Percentiles rank a stretch among this genome's conserved stretches.
These are phyloP conservation scores for Plenodomus tracheiphilus DNA, from an alignment of 2,329 filamentous ascomycete species.

Conservation along the genomic window DNA sequence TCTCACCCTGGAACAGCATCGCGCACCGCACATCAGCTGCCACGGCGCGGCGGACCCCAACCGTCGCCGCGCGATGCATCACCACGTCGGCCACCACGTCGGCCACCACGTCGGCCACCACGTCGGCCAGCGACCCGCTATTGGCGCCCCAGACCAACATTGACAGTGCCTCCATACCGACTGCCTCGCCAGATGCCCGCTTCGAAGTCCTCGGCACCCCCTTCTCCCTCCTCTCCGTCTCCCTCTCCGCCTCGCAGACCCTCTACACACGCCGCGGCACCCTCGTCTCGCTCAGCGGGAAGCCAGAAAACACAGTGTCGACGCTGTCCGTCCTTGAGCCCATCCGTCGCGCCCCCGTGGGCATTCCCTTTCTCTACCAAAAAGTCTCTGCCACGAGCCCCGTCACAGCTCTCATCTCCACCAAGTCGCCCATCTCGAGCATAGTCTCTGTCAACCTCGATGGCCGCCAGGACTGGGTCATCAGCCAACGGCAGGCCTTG, in stretches of 20 bases:
- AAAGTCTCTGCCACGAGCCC: constrained; percentile 82
- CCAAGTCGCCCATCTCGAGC: constrained; percentile 82
- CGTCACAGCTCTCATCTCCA: constrained; percentile 84
- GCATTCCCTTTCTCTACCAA: constrained; percentile 95
- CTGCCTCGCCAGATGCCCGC: constrained; percentile 69
- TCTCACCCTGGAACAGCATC: constrained; percentile 29
- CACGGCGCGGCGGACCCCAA: constrained; percentile 12
- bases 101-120: constrained; percentile 15
- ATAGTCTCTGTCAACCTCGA: constrained; percentile 88
- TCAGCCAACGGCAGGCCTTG: constrained; percentile 82
- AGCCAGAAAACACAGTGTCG: constrained; percentile 87
- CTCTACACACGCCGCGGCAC: constrained; percentile 92
- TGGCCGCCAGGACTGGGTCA: constrained; percentile 93
- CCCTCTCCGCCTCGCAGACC: constrained; percentile 88
- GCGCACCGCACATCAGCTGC: constrained; percentile 19
- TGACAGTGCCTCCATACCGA: background rate
- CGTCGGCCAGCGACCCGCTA: background rate
- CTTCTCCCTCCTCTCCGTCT: constrained; percentile 91
- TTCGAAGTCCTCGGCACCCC: constrained; percentile 93
- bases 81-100: constrained; percentile 52
- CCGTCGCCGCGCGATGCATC: constrained; percentile 42
- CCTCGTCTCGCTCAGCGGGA: constrained; percentile 85
- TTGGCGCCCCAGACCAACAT: background rate
- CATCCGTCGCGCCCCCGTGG: constrained; percentile 74
- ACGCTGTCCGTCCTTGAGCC: constrained; percentile 87